phyloP scores from a whole-genome alignment of 192 early-diverging fungal species.

The Mortierella hygrophila region DNA sequence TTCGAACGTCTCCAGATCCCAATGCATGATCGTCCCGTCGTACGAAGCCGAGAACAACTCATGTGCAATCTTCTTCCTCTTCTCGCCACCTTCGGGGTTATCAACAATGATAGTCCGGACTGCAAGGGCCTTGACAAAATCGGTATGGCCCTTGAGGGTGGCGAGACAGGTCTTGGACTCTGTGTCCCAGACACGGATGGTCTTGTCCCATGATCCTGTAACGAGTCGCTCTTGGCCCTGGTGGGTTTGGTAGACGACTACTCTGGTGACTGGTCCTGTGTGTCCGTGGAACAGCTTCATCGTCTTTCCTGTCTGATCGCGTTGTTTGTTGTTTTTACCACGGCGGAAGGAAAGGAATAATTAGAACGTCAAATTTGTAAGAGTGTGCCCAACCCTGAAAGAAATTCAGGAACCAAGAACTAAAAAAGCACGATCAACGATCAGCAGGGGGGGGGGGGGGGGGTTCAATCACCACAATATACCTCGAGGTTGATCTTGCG shows the following conservation, averaged over 20 bases:
- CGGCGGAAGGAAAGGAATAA: not conserved
- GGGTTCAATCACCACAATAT: not conserved
- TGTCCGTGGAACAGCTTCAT: conserved; percentile 72
- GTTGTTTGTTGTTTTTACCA: not conserved
- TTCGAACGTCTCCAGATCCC: conserved; percentile 74
- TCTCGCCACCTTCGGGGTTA: not conserved
- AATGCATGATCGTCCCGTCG: conserved; percentile 84
- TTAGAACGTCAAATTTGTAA: not conserved
- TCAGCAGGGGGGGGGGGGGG: not conserved
- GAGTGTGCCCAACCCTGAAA: not conserved
- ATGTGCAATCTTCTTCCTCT: conserved; percentile 36
- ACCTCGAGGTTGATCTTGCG: conserved; percentile 77
- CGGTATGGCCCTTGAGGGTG: conserved; percentile 82
- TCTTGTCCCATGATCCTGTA: conserved; percentile 97
- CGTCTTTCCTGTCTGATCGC: conserved; percentile 63
- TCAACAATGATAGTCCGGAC: conserved; percentile 39
- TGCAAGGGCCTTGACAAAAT: conserved; percentile 90
- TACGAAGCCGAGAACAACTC: conserved; percentile 83
- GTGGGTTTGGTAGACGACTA: conserved; percentile 62
- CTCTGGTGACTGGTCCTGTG: conserved; percentile 77
- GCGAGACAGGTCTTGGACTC: conserved; percentile 76
- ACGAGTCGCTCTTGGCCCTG: conserved; percentile 73
- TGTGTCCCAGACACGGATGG: conserved; percentile 84
- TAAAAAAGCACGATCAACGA: not conserved
- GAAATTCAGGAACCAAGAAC: not conserved